Conservation (phyloP, 768 basidiomycete genomes). For the Mycena indigotica region DNA sequence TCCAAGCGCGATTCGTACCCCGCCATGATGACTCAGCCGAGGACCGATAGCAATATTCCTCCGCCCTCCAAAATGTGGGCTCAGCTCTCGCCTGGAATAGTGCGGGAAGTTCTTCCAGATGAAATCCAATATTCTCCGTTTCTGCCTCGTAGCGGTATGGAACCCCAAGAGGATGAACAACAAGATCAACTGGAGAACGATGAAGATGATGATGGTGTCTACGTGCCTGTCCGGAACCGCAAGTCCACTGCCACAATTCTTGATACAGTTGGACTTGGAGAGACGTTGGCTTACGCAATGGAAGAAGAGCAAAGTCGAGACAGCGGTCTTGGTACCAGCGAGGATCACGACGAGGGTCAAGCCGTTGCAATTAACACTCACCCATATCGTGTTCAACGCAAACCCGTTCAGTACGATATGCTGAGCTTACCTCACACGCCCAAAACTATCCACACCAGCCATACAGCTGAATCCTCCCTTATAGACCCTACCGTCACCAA, state of each 20-base stretch:
- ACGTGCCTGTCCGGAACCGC: slow-evolving; percentile 3
- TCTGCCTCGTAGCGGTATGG: slow-evolving; percentile 28
- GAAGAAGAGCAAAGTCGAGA: slow-evolving; percentile 32
- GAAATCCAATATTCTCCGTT: slow-evolving; percentile 55
- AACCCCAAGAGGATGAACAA: neutral
- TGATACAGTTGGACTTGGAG: slow-evolving; percentile 62
- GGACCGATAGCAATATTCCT: slow-evolving; percentile 42
- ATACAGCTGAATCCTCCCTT: slow-evolving; percentile 28
- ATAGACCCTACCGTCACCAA: slow-evolving; percentile 13
- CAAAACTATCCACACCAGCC: slow-evolving; percentile 20
- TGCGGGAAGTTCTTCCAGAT: slow-evolving; percentile 46
- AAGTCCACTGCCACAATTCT: slow-evolving; percentile 36
- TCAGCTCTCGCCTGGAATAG: slow-evolving; percentile 44
- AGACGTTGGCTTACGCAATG: slow-evolving; percentile 57
- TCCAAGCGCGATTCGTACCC: slow-evolving; percentile 38
- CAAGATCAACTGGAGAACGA: slow-evolving; percentile 2
- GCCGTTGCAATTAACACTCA: slow-evolving; percentile 17
- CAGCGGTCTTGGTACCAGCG: slow-evolving; percentile 53
- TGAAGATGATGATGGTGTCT: slow-evolving; percentile 4
- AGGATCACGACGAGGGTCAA: slow-evolving; percentile 33
- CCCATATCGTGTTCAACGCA: slow-evolving; percentile 26
- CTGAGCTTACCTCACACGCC: slow-evolving; percentile 30
- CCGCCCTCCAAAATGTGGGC: slow-evolving; percentile 55
- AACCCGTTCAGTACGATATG: slow-evolving; percentile 42
- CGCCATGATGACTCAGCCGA: slow-evolving; percentile 34